Base-by-base conservation (phyloP, 202 grass and related monocot species). In the Dendrocalamus latiflorus region DNA sequence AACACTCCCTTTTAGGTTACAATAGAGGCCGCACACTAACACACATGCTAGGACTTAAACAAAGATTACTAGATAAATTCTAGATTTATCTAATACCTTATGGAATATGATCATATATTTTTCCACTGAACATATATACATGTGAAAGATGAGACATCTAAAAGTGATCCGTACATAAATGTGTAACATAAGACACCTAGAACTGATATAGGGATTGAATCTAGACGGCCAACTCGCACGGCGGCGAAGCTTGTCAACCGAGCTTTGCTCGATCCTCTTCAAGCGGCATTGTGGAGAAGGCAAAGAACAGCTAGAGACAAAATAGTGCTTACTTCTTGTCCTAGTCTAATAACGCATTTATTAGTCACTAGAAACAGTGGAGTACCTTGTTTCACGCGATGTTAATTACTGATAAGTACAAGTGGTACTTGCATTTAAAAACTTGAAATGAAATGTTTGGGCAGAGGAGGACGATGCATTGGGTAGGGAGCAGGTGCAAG, bases 271-370 rank as follows among this genome's bases (percentile, higher is more conserved):
- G 33, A 4, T 34, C 33, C 33, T 34, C 33, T 53, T 53, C 53
- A 56, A 48, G 45, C 45, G 14, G 5, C 10, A 15, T 3, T 39
- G 58, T 24, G 50, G 80, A 49, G 59, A 8, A 56, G 50, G 82
- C 82, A 59, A 86, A 86, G 57, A 86, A 80, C 76, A 80, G 76
- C 76, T 67, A 67, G 3, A 25, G 60, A 86, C 84, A 80, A 80
- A 48, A 57, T 28, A 48, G 48, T 26, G 58, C 12, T 60, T 28
- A 15, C 24, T 14, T 4, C 4, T 6, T 6, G n/a, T 53, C 20
- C 54, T 1, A 54, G 8, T 9, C 8, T n/a, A 56, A 11, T 6
- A 53, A 53, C 17, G 17, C 6, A 53, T 20, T 8, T 2, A 53
- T 83, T 28, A 83, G 45, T n/a, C 70, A 16, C 48, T 67, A 60